phyloP scores from a whole-genome alignment of 2,329 filamentous ascomycete species.

The Gliomastix tumulicola region DNA sequence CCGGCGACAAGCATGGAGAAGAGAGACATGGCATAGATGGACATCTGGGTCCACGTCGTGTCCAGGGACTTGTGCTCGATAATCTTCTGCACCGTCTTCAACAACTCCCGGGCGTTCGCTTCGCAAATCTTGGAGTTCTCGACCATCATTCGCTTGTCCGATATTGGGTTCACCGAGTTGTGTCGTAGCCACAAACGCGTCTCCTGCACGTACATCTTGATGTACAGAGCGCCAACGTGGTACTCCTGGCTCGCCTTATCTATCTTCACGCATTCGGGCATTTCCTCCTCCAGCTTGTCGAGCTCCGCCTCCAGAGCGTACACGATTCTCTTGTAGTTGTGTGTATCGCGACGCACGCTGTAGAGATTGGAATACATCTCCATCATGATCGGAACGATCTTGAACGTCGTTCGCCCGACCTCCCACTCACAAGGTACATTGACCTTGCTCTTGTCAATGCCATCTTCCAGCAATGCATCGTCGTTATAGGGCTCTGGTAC shows the following conservation, averaged over 20 bases:
- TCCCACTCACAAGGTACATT: constrained; percentile 62
- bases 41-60: constrained; percentile 70
- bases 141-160: constrained; percentile 46
- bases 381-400: constrained; percentile 58
- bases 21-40: constrained; percentile 65
- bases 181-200: constrained; percentile 54
- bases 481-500: constrained; percentile 67
- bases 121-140: constrained; percentile 62
- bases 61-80: constrained; percentile 62
- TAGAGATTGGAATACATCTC: constrained; percentile 76
- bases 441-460: constrained; percentile 46
- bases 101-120: constrained; percentile 56
- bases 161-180: constrained; percentile 51
- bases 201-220: constrained; percentile 47
- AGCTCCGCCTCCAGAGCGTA: constrained; percentile 59
- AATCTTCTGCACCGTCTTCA: constrained; percentile 52
- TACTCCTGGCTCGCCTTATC: constrained; percentile 35
- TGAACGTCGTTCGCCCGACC: constrained; percentile 59
- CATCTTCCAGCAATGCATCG: constrained; percentile 58
- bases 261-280: constrained; percentile 53
- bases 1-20: constrained; percentile 66
- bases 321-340: constrained; percentile 57
- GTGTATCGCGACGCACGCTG: constrained; percentile 54
- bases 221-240: constrained; percentile 46
- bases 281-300: constrained; percentile 52